phyloP scores from a whole-genome alignment of 202 grass and related monocot species.

The Dendrocalamus latiflorus region DNA sequence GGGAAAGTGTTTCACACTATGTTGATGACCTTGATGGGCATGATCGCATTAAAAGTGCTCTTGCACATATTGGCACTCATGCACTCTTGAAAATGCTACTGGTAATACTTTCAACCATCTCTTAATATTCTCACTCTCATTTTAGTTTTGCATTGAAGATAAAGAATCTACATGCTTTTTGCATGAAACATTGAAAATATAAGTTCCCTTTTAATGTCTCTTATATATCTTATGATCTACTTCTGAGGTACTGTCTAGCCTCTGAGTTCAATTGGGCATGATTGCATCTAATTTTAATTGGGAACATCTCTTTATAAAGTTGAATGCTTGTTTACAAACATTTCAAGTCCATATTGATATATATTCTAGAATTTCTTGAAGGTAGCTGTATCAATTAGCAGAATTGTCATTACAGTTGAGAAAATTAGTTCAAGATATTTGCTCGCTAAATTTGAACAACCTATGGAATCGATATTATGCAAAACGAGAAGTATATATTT shows the following conservation, averaged over 20 bases:
- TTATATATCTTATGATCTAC: neutral
- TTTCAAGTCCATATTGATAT: neutral
- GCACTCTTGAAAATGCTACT: too few relatives aligned
- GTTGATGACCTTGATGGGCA: too few relatives aligned
- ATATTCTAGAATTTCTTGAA: neutral
- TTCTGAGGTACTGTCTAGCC: neutral
- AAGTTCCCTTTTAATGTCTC: neutral
- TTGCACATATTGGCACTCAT: too few relatives aligned
- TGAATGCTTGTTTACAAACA: neutral
- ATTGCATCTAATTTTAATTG: neutral
- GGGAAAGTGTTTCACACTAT: too few relatives aligned
- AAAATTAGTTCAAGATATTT: slow-evolving; percentile 2
- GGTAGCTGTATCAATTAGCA: neutral
- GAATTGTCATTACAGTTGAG: neutral
- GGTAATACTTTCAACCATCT: too few relatives aligned
- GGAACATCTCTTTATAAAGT: neutral
- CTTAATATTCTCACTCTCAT: too few relatives aligned
- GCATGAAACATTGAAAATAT: neutral
- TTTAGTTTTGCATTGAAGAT: too few relatives aligned
- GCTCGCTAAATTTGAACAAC: neutral
- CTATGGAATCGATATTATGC: neutral
- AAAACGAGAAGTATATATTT: slow-evolving; percentile 20
- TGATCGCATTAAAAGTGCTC: too few relatives aligned
- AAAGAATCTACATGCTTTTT: neutral
- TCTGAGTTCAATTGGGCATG: neutral